phyloP scores from a whole-genome alignment of 331 rosid species.

The Quercus lobata region DNA sequence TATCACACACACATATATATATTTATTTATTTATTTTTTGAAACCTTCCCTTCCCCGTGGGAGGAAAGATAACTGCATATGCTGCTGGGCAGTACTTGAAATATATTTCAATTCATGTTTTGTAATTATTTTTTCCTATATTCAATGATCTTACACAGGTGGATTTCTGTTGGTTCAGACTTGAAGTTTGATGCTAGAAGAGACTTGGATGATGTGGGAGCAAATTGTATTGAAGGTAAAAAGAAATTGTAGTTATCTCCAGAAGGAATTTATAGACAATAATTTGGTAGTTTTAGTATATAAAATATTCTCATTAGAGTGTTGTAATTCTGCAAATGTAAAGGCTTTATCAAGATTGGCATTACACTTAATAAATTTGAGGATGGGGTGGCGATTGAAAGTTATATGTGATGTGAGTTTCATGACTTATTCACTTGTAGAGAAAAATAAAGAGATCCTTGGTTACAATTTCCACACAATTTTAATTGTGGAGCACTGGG shows the following conservation, averaged over 20 bases:
- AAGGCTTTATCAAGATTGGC: background rate
- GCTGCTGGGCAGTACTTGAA: background rate
- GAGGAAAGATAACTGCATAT: background rate
- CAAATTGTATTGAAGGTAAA: slow-evolving; percentile 65
- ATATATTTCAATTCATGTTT: slow-evolving; percentile 7
- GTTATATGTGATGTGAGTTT: background rate
- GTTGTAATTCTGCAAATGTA: background rate
- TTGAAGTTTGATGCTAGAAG: slow-evolving; percentile 96
- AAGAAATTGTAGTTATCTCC: background rate
- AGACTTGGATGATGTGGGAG: slow-evolving; percentile 95
- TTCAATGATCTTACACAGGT: slow-evolving; percentile 60
- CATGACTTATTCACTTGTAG: background rate
- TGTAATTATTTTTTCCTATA: slow-evolving; percentile 33
- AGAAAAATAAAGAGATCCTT: too few relatives aligned
- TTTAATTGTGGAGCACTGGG: background rate
- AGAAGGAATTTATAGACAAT: background rate
- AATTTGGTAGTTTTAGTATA: background rate
- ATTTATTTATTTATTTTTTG: background rate
- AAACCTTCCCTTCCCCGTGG: background rate
- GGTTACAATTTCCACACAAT: too few relatives aligned
- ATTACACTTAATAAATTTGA: background rate
- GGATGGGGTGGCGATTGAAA: background rate
- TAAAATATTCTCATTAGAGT: background rate
- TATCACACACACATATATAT: background rate
- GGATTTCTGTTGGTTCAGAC: slow-evolving; percentile 99